A percentile compares a stretch with the other conserved stretches of the same genome.
Conservation (phyloP, 768 basidiomycete genomes). For the Pholiota conissans region DNA sequence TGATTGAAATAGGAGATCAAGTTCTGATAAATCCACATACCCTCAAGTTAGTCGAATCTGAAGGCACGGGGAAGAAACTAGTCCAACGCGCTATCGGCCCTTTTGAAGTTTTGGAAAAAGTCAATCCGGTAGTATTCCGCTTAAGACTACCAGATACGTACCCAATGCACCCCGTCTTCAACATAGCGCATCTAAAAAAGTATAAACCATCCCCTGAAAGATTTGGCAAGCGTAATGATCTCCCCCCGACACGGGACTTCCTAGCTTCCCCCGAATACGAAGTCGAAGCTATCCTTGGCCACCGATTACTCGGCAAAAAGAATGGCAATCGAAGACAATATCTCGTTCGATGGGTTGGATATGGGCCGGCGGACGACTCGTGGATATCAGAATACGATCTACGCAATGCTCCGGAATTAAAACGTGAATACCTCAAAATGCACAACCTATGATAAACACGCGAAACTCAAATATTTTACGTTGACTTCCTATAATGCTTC, state of each 20-base stretch:
- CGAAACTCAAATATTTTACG: not conserved
- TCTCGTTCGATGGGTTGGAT: constrained; percentile 21
- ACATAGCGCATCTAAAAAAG: constrained; percentile 18
- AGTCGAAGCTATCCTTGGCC: not conserved
- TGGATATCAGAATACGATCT: constrained; percentile 23
- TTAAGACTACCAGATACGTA: constrained; percentile 19
- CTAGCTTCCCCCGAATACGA: not conserved
- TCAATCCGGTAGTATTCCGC: constrained; percentile 20
- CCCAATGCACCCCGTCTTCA: constrained; percentile 21
- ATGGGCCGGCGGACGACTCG: constrained; percentile 19
- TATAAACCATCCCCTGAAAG: constrained; percentile 6
- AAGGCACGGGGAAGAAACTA: constrained; percentile 23
- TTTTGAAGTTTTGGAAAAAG: constrained; percentile 22
- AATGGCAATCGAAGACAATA: constrained; percentile 14
- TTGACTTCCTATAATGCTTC: no score
- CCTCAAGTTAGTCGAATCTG: constrained; percentile 19
- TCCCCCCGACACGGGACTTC: not conserved
- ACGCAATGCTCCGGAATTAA: constrained; percentile 20
- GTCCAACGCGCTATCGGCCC: constrained; percentile 21
- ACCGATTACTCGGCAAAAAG: constrained; percentile 4
- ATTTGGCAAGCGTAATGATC: not conserved
- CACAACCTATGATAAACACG: not conserved
- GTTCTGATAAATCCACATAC: constrained; percentile 27
- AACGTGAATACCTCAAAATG: constrained; percentile 10
- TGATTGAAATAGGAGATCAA: constrained; percentile 7